phyloP scores from a whole-genome alignment of 2,329 filamentous ascomycete genomes.

The Curvularia spicifera region DNA sequence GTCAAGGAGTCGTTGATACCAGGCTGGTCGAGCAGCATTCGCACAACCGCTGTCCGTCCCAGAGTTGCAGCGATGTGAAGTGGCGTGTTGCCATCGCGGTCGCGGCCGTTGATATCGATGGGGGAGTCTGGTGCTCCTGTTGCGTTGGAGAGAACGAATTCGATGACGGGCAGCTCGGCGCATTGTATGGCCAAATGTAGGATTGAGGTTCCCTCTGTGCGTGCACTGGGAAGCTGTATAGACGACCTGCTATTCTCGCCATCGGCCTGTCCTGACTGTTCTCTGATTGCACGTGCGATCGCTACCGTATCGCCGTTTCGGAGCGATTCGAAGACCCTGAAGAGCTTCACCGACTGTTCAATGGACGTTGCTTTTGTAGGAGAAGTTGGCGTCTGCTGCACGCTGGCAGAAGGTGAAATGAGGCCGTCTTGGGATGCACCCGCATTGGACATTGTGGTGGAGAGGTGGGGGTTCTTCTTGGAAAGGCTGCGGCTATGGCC shows the following conservation, averaged over 20 bases:
- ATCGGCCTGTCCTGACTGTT: constrained; percentile 57
- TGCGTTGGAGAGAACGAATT: constrained; percentile 82
- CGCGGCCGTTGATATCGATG: constrained; percentile 85
- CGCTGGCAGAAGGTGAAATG: constrained; percentile 28
- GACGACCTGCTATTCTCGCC: constrained; percentile 63
- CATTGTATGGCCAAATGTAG: constrained; percentile 95
- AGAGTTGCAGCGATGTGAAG: constrained; percentile 86
- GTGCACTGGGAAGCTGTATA: constrained; percentile 47
- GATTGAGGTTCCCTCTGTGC: constrained; percentile 82
- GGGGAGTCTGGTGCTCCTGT: constrained; percentile 60
- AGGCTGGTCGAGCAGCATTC: constrained; percentile 79
- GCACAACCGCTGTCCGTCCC: constrained; percentile 80
- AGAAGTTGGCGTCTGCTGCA: constrained; percentile 30
- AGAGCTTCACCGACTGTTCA: constrained; percentile 93
- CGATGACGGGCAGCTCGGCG: constrained; percentile 88
- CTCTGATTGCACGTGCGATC: constrained; percentile 84
- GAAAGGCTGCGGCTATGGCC: constrained; percentile 39
- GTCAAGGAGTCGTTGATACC: constrained; percentile 86
- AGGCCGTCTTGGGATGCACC: constrained; percentile 25
- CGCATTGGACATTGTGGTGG: constrained; percentile 37
- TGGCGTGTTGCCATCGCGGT: constrained; percentile 93
- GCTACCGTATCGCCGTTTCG: constrained; percentile 88
- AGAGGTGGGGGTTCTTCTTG: constrained; percentile 37
- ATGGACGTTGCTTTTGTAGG: constrained; percentile 60
- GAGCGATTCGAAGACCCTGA: constrained; percentile 90